These are phyloP conservation scores for Phylloporus sp. DNA, from an alignment of 768 basidiomycete species.

Conservation along the genomic window DNA sequence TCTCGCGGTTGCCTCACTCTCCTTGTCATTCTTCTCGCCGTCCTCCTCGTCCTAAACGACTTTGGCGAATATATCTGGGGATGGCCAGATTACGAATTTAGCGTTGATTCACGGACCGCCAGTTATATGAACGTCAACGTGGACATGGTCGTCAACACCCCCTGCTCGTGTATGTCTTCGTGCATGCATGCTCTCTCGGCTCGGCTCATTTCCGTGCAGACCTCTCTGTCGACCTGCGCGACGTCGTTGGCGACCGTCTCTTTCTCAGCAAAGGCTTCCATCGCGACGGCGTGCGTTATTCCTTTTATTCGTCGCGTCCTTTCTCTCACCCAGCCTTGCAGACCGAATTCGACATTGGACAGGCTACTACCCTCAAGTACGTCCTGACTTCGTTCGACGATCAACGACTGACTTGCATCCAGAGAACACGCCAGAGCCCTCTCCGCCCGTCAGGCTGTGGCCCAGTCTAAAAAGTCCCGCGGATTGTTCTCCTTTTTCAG, in stretches of 20 bases:
- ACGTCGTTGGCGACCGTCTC: constrained; percentile 89
- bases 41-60: constrained; percentile 81
- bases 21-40: constrained; percentile 58
- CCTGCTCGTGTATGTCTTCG: constrained; percentile 75
- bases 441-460: constrained; percentile 63
- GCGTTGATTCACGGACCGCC: constrained; percentile 61
- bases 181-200: not conserved
- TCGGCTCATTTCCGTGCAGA: constrained; percentile 38
- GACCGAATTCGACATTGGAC: constrained; percentile 77
- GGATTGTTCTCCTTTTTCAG: constrained; percentile 62
- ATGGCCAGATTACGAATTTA: constrained; percentile 87
- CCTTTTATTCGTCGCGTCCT: not conserved
- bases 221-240: constrained; percentile 83
- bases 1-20: constrained; percentile 79
- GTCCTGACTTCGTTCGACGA: constrained; percentile 8
- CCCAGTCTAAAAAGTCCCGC: constrained; percentile 70
- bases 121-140: constrained; percentile 81
- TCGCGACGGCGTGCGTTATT: constrained; percentile 70
- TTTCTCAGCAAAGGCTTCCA: constrained; percentile 75
- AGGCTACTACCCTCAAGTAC: constrained; percentile 68
- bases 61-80: constrained; percentile 90
- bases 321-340: constrained; percentile 24
- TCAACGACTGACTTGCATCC: not conserved
- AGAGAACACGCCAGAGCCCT: constrained; percentile 63
- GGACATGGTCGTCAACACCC: constrained; percentile 90